Conservation (phyloP, 1,284 basidiomycete genomes). For the Leccinum variabile region DNA sequence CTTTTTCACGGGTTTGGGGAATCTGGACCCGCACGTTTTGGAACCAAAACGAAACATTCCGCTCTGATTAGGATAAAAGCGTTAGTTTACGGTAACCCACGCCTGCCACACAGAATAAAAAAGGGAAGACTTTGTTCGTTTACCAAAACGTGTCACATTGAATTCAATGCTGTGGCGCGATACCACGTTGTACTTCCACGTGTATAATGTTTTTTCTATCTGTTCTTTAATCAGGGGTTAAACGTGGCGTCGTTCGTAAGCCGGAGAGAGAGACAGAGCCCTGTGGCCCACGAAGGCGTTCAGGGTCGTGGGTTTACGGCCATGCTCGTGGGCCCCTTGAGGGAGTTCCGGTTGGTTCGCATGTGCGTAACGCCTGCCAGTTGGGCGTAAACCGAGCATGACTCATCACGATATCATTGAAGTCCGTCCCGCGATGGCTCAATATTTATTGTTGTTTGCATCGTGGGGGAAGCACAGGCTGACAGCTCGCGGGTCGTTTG, state of each 20-base stretch:
- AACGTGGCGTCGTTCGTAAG: background rate
- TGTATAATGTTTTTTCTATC: background rate
- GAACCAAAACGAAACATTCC: background rate
- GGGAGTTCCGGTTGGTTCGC: background rate
- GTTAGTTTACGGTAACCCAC: conserved; percentile 4
- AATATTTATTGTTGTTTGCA: background rate
- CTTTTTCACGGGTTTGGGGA: conserved; percentile 14
- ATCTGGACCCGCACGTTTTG: background rate
- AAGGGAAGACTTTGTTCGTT: background rate
- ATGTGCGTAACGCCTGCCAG: background rate
- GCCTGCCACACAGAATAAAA: background rate
- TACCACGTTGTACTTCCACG: background rate
- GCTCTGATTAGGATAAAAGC: background rate
- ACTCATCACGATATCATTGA: background rate
- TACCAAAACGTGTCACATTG: background rate
- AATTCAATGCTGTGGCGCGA: background rate
- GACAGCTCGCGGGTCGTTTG: background rate
- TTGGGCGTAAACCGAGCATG: background rate
- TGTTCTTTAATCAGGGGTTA: background rate
- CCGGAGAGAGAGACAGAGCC: background rate
- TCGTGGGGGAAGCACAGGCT: background rate
- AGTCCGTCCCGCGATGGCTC: background rate
- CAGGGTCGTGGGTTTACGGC: conserved; percentile 19
- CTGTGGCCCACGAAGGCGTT: conserved; percentile 1
- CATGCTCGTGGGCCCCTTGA: background rate